Evolutionary conservation across 2,329 filamentous ascomycete genomes (phyloP).

Genomic region (Fusarium phyllophilum): DNA sequence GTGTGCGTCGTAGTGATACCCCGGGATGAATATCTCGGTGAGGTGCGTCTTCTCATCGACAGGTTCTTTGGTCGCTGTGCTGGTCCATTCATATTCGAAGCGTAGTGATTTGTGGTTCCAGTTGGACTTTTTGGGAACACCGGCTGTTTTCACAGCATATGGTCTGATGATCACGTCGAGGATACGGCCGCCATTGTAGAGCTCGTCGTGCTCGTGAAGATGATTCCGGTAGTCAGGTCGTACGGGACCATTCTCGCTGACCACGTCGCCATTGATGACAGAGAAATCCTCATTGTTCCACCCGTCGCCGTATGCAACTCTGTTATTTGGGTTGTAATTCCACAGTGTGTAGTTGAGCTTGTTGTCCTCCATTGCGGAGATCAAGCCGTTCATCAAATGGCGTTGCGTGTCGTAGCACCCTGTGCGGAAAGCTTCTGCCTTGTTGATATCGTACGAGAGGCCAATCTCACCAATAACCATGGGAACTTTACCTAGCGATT

Average conservation of each 20-base stretch:
- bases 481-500: constrained; percentile 49
- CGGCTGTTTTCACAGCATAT: constrained; percentile 54
- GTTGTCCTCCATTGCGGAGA: constrained; percentile 54
- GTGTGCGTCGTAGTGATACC: constrained; percentile 50
- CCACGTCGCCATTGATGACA: constrained; percentile 50
- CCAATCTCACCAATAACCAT: constrained; percentile 54
- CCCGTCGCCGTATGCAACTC: constrained; percentile 52
- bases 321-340: constrained; percentile 54
- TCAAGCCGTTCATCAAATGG: constrained; percentile 52
- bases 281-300: constrained; percentile 59
- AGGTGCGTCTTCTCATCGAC: constrained; percentile 33
- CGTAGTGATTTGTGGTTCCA: constrained; percentile 50
- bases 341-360: constrained; percentile 52
- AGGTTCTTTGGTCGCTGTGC: constrained; percentile 19
- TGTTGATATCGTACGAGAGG: constrained; percentile 55
- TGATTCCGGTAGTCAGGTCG: constrained; percentile 49
- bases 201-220: constrained; percentile 46
- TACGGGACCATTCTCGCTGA: constrained; percentile 41
- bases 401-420: constrained; percentile 53
- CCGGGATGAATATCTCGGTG: constrained; percentile 53
- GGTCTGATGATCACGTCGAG: constrained; percentile 54
- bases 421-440: constrained; percentile 48
- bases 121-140: constrained; percentile 47
- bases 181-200: constrained; percentile 52
- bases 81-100: constrained; percentile 50